Conservation (phyloP, 768 basidiomycete genomes). For the Russula compacta region DNA sequence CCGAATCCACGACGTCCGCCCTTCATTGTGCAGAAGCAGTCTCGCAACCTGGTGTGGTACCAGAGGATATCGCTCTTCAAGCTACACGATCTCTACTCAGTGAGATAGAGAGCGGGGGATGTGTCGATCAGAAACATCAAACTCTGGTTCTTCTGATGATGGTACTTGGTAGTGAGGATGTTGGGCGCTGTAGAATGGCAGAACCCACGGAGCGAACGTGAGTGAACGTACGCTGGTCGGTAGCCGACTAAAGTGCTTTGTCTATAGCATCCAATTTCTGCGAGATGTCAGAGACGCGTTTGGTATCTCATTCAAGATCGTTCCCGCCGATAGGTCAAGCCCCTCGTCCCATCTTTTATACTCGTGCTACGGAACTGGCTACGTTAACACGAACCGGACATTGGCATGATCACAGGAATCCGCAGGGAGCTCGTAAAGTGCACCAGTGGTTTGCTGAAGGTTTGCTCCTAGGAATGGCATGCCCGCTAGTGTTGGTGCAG, state of each 20-base stretch:
- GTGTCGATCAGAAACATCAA: conserved; percentile 87
- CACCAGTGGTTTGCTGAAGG: background rate
- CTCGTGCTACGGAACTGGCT: conserved; percentile 89
- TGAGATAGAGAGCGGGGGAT: conserved; percentile 78
- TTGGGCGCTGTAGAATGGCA: conserved; percentile 81
- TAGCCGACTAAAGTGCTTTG: conserved; percentile 12
- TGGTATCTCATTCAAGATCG: conserved; percentile 90
- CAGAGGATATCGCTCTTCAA: conserved; percentile 85
- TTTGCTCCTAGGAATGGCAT: background rate
- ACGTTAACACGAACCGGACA: conserved; percentile 78
- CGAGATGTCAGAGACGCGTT: conserved; percentile 76
- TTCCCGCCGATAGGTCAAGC: conserved; percentile 45
- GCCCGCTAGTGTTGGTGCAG: background rate
- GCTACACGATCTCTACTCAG: conserved; percentile 71
- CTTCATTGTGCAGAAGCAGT: conserved; percentile 83
- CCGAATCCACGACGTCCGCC: conserved; percentile 86
- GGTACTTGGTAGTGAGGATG: conserved; percentile 96
- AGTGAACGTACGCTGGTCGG: background rate
- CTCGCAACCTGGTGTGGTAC: conserved; percentile 73
- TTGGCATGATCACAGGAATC: conserved; percentile 39
- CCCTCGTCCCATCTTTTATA: conserved; percentile 55
- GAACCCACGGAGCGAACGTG: conserved; percentile 74
- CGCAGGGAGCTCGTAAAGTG: too few relatives aligned
- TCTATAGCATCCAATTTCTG: conserved; percentile 77
- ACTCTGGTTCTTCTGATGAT: conserved; percentile 78